phyloP scores from a whole-genome alignment of 768 basidiomycete genomes.

The Naematelia encephala region DNA sequence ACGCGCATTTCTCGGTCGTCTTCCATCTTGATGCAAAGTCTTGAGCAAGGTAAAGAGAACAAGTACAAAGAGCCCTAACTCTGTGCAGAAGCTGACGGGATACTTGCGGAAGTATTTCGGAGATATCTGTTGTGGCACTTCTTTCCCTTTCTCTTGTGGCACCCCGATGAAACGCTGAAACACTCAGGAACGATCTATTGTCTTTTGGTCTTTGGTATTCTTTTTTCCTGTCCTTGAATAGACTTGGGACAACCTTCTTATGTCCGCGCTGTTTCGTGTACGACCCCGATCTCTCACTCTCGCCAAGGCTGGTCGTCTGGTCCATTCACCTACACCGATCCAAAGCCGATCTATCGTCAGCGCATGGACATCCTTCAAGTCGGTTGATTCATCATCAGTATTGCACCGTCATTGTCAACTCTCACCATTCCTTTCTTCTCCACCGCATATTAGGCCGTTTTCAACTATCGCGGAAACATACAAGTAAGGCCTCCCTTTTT shows the following conservation, averaged over 20 bases:
- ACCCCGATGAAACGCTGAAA: too few relatives aligned
- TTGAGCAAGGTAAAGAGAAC: too few relatives aligned
- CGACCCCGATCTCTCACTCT: background rate
- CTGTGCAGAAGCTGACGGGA: too few relatives aligned
- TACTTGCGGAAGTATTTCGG: too few relatives aligned
- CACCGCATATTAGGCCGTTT: background rate
- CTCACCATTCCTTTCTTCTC: background rate
- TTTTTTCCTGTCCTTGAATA: too few relatives aligned
- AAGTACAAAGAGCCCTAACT: too few relatives aligned
- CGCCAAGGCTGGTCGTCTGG: background rate
- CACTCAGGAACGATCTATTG: too few relatives aligned
- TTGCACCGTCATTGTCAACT: background rate
- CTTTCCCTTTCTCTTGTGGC: too few relatives aligned
- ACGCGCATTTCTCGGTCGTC: slow-evolving; percentile 47
- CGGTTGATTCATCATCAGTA: background rate
- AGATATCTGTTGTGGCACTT: too few relatives aligned
- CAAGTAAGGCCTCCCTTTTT: background rate
- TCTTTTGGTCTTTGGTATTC: too few relatives aligned
- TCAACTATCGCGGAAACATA: background rate
- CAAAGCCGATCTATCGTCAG: background rate
- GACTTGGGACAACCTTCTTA: too few relatives aligned
- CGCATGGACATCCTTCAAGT: background rate
- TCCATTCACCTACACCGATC: background rate
- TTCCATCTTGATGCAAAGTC: slow-evolving; percentile 33
- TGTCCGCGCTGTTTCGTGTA: background rate